These are phyloP conservation scores for Boletus bicolor DNA, from an alignment of 768 basidiomycete genomes.

Conservation along the genomic window DNA sequence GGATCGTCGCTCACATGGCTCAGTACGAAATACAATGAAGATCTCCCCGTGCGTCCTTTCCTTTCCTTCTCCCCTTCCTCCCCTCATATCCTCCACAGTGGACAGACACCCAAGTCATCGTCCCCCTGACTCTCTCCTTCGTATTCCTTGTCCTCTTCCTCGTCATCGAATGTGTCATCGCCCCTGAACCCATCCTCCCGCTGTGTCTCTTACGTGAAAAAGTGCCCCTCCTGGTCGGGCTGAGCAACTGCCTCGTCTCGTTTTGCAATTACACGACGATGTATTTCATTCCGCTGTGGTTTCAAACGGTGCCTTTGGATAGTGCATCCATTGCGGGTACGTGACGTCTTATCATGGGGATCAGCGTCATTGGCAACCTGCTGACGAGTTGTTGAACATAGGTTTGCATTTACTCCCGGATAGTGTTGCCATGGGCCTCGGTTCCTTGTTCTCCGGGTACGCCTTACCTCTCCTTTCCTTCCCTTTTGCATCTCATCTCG, in stretches of 20 bases:
- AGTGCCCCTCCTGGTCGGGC: constrained; percentile 67
- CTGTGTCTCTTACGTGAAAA: constrained; percentile 60
- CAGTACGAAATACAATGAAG: constrained; percentile 68
- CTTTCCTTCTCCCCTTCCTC: background rate
- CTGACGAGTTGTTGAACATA: background rate
- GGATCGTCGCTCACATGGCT: constrained; percentile 66
- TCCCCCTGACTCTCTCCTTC: constrained; percentile 42
- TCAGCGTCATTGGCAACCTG: too few species aligned
- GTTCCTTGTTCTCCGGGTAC: constrained; percentile 50
- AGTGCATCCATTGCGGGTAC: constrained; percentile 64
- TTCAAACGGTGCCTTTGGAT: constrained; percentile 70
- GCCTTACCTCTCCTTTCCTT: background rate
- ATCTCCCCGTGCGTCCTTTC: constrained; percentile 45
- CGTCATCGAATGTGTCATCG: constrained; percentile 55
- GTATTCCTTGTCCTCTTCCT: constrained; percentile 54
- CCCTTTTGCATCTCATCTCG: background rate
- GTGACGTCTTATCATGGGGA: background rate
- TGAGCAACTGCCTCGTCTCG: constrained; percentile 70
- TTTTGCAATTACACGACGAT: constrained; percentile 72
- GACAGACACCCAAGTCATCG: constrained; percentile 49
- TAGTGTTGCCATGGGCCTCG: constrained; percentile 46
- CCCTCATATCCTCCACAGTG: constrained; percentile 39
- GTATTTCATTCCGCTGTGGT: constrained; percentile 81
- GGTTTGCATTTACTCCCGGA: constrained; percentile 52
- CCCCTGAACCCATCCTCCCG: constrained; percentile 69